These are phyloP conservation scores for Phytophthora boehmeriae DNA, from an alignment of 352 stramenopile species.

Conservation along the genomic window DNA sequence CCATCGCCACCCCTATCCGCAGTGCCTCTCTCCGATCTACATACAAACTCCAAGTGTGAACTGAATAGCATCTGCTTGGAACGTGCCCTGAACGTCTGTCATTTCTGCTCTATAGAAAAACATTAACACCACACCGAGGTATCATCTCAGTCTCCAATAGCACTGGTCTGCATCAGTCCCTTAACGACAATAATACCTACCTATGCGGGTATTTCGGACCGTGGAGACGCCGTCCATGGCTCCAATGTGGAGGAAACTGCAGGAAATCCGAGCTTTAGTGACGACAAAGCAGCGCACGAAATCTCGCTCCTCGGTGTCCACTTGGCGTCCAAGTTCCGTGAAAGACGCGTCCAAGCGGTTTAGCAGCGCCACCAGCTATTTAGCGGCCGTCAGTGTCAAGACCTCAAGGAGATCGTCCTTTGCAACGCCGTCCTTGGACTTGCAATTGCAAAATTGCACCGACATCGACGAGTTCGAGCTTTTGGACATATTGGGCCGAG, in stretches of 20 bases:
- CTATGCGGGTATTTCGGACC: slow-evolving; percentile 32
- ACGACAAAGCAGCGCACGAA: slow-evolving; percentile 23
- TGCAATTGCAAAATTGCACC: slow-evolving; percentile 32
- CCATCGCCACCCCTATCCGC: no score
- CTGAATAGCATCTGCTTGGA: not conserved
- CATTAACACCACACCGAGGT: not conserved
- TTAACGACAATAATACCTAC: not conserved
- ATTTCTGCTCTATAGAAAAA: not conserved
- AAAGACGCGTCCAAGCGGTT: slow-evolving; percentile 27
- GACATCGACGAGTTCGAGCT: slow-evolving; percentile 61
- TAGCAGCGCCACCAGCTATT: slow-evolving; percentile 29
- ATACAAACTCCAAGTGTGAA: not conserved
- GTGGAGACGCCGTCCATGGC: slow-evolving; percentile 38
- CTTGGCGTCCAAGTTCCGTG: slow-evolving; percentile 20
- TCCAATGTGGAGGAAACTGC: slow-evolving; percentile 49
- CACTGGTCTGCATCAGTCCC: not conserved
- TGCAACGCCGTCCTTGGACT: slow-evolving; percentile 15
- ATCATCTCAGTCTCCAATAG: not conserved
- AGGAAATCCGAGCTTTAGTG: slow-evolving; percentile 38
- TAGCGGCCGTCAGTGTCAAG: slow-evolving; percentile 25
- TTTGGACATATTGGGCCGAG: slow-evolving; percentile 63
- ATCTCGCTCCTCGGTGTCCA: slow-evolving; percentile 44
- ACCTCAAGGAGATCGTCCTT: slow-evolving; percentile 19
- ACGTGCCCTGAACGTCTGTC: not conserved
- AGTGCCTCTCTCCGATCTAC: no score